These are phyloP conservation scores for Avicennia marina DNA, from an alignment of 257 asterid genomes.

Conservation along the genomic window DNA sequence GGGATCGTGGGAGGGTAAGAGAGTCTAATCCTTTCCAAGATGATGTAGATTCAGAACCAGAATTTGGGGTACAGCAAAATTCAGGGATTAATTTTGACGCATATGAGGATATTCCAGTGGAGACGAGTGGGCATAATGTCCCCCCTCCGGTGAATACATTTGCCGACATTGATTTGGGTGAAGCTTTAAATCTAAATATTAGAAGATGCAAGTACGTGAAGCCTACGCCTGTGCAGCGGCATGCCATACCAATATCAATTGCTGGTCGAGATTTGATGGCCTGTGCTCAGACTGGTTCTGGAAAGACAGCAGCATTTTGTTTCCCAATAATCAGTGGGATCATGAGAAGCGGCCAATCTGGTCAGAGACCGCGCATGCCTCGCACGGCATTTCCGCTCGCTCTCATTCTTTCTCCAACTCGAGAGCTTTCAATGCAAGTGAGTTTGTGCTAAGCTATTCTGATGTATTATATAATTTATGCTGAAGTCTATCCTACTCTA, in stretches of 20 bases:
- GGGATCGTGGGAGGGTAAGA: slow-evolving; percentile 43
- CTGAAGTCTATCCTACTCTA: background rate
- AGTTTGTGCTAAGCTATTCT: slow-evolving; percentile 5
- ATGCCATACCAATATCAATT: slow-evolving; percentile 41
- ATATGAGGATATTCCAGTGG: slow-evolving; percentile 48
- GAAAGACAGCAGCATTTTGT: slow-evolving; percentile 50
- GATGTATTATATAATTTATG: background rate
- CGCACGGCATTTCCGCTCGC: slow-evolving; percentile 51
- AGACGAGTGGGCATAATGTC: slow-evolving; percentile 38
- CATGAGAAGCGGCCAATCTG: slow-evolving; percentile 24
- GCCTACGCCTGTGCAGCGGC: slow-evolving; percentile 44
- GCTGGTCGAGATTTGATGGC: slow-evolving; percentile 45
- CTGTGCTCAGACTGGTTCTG: slow-evolving; percentile 50
- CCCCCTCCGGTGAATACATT: slow-evolving; percentile 40
- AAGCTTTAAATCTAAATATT: slow-evolving; percentile 37
- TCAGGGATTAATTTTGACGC: slow-evolving; percentile 44
- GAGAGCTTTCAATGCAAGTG: slow-evolving; percentile 60
- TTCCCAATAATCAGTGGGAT: slow-evolving; percentile 47
- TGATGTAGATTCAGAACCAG: slow-evolving; percentile 24
- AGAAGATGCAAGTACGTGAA: slow-evolving; percentile 42
- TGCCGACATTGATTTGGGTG: slow-evolving; percentile 46
- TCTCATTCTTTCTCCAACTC: slow-evolving; percentile 57
- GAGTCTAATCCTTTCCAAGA: slow-evolving; percentile 43
- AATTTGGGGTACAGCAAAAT: slow-evolving; percentile 28
- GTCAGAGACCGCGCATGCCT: slow-evolving; percentile 20